Evolutionary conservation across 1,139 yeast species (phyloP), one percentile per base, ranked within the genome.

Genomic region (Arxiozyma telluris): DNA sequence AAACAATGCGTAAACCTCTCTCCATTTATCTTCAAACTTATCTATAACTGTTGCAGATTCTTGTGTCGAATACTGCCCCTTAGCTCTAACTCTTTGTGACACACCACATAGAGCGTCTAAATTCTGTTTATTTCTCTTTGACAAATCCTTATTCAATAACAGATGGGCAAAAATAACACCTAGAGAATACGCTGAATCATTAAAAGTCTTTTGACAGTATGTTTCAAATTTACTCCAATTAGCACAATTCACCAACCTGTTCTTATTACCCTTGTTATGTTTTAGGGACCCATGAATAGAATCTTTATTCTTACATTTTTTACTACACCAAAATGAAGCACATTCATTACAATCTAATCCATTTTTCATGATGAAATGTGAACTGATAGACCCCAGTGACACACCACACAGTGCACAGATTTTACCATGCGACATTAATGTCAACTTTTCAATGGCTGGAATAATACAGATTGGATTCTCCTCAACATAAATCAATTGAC

Each of bases 381-480:
- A 57, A 41, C 67, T 63, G 20, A 56, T 45, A 58, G 63, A 73
- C 54, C 77, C 76, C 49, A 86, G 71, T 3, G 85, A 75, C 48
- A 78, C 77, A 0, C 95, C 91, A 73, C 98, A 91, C 63, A 79
- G 78, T 1, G 91, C 76, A 67, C 98, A 91, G 4, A 91, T 89
- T 61, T 81, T 81, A 0, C 94, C 91, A 21, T 72, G 67, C 52
- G 79, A 77, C 58, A 87, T 80, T 55, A 88, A 71, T 50, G 80
- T 77, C 41, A 82, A 69, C 58, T 84, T 79, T 20, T 87, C 93
- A 61, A 87, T 75, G 1, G 88, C 87, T 0, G 96, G 91, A 0
- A 87, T 72, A 44, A 81, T 76, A 53, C 87, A 80, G 52, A 86
- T 72, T 1, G 95, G 91, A 1, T 67, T 60, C 59, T 82, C 85